A percentile compares a stretch with the other conserved stretches of the same genome.
phyloP scores from a whole-genome alignment of 2,329 filamentous ascomycete genomes.

The Ophiostoma novo-ulmi region DNA sequence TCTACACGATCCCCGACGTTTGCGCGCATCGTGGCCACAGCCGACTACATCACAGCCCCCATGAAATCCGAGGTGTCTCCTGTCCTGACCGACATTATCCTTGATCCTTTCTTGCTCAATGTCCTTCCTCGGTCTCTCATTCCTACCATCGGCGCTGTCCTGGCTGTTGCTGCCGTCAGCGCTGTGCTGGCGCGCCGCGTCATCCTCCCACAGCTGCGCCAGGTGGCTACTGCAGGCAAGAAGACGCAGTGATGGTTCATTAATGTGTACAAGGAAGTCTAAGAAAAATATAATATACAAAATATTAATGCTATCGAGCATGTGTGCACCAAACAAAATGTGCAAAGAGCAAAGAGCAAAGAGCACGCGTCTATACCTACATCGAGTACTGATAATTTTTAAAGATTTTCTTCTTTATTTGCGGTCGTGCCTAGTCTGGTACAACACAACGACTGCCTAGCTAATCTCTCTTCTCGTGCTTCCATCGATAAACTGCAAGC shows the following conservation, averaged over 20 bases:
- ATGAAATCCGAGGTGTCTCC: conserved; percentile 64
- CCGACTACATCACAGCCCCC: conserved; percentile 79
- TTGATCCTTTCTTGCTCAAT: conserved; percentile 76
- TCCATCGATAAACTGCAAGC: not conserved
- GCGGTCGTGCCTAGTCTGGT: not conserved
- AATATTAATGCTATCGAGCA: too few relatives aligned
- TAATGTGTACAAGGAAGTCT: not conserved
- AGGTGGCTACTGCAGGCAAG: conserved; percentile 24
- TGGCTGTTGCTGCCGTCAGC: conserved; percentile 48
- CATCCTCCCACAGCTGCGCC: conserved; percentile 34
- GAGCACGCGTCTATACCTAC: too few relatives aligned
- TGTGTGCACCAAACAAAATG: too few relatives aligned
- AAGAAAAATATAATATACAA: not conserved
- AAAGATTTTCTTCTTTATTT: not conserved
- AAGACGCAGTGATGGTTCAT: not conserved
- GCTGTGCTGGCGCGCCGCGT: conserved; percentile 42
- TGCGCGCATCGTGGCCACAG: conserved; percentile 56
- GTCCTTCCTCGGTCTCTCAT: conserved; percentile 71
- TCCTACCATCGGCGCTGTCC: conserved; percentile 65
- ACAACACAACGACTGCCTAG: not conserved
- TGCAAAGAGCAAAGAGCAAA: too few relatives aligned
- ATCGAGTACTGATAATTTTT: not conserved
- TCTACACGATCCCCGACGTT: conserved; percentile 39
- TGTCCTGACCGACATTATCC: conserved; percentile 73
- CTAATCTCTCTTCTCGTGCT: not conserved